Conservation (phyloP, 345 rosid species). For the Reutealis trisperma region DNA sequence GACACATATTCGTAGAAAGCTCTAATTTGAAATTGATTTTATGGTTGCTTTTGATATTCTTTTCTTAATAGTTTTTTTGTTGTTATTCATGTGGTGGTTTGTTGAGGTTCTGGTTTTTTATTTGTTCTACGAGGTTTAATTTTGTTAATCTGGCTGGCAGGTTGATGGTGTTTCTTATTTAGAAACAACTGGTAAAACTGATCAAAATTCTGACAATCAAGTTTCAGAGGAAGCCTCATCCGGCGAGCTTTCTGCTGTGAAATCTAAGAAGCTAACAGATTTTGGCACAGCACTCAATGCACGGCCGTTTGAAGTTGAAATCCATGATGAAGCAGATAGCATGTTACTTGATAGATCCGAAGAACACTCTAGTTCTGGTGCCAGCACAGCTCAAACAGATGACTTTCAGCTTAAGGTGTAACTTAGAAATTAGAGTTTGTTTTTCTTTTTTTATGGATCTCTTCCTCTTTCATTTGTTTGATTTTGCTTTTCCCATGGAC, state of each 20-base stretch:
- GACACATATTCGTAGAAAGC: background rate
- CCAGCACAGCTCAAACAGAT: conserved; percentile 28
- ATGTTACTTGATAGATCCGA: conserved; percentile 32
- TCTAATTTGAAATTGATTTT: background rate
- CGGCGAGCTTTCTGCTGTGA: conserved; percentile 20
- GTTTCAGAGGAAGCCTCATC: conserved; percentile 29
- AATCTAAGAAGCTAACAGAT: conserved; percentile 12
- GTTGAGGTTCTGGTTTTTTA: conserved; percentile 11
- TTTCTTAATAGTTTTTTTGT: background rate
- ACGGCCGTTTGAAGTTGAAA: conserved; percentile 31
- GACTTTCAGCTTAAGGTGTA: conserved; percentile 35
- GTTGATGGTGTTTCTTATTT: conserved; percentile 65
- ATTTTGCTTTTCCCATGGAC: background rate
- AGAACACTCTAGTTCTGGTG: conserved; percentile 24
- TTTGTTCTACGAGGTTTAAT: conserved; percentile 12
- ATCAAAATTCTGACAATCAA: conserved; percentile 41
- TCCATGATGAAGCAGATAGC: conserved; percentile 30
- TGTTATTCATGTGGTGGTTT: conserved; percentile 4
- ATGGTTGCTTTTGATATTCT: background rate
- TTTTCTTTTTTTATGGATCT: background rate
- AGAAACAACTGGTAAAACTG: conserved; percentile 34
- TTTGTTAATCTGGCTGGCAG: conserved; percentile 44
- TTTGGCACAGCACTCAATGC: conserved; percentile 16
- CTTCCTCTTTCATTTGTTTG: conserved; percentile 2
- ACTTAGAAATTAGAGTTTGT: background rate